Evolutionary conservation across 2,329 filamentous ascomycete species (phyloP).

Genomic region (Neofusicoccum kwambonambiense): DNA sequence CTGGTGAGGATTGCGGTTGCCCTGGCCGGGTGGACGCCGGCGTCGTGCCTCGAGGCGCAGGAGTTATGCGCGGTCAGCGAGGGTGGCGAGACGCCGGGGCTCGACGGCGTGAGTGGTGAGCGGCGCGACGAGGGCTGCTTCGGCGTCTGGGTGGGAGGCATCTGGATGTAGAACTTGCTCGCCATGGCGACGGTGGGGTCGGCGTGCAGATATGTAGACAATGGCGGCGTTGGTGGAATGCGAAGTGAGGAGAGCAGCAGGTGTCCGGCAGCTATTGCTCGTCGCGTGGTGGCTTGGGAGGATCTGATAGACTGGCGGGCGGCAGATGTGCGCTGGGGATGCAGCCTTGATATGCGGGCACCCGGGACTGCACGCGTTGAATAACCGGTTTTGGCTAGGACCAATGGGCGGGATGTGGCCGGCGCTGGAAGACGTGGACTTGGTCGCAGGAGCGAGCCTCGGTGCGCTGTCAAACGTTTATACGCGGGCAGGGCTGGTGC

Average conservation of each 20-base stretch:
- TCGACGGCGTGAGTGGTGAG: conserved; percentile 46
- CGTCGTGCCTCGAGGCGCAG: conserved; percentile 40
- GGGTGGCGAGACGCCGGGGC: conserved; percentile 40
- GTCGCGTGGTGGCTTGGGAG: conserved; percentile 7
- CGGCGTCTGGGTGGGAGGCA: conserved; percentile 36
- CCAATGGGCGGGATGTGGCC: conserved; percentile 9
- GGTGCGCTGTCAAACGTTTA: conserved; percentile 41
- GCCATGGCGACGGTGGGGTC: conserved; percentile 28
- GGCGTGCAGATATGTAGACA: background rate
- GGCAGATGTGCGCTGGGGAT: conserved; percentile 16
- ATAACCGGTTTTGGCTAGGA: conserved; percentile 19
- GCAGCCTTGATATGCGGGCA: conserved; percentile 19
- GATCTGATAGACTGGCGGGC: conserved; percentile 12
- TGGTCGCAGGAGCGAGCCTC: conserved; percentile 21
- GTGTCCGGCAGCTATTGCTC: conserved; percentile 9
- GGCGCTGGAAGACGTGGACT: conserved; percentile 3
- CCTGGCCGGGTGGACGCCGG: conserved; percentile 40
- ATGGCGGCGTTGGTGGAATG: background rate
- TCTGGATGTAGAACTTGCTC: conserved; percentile 38
- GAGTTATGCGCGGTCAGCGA: conserved; percentile 43
- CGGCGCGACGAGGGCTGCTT: conserved; percentile 38
- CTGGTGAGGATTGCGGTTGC: conserved; percentile 44
- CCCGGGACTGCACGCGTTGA: conserved; percentile 11
- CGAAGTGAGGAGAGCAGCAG: conserved; percentile 16
- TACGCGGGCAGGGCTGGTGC: conserved; percentile 26